A percentile compares a stretch with the other conserved stretches of the same genome.
These are phyloP conservation scores for Phytomonas serpens DNA, from an alignment of 208 protist species.

Conservation along the genomic window DNA sequence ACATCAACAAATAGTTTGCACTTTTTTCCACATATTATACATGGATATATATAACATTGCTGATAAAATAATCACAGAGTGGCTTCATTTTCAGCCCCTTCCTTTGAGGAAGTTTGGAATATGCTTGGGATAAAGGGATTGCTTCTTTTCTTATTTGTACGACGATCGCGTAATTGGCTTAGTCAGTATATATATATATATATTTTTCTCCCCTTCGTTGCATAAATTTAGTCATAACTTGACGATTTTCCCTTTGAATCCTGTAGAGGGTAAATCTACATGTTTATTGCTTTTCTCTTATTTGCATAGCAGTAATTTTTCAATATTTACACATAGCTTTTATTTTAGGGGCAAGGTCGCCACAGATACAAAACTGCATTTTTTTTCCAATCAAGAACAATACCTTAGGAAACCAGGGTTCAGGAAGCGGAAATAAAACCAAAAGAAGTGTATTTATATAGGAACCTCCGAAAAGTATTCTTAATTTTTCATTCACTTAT, in stretches of 20 bases:
- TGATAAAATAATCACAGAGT: neutral
- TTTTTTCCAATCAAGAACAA: neutral
- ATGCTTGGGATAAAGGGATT: neutral
- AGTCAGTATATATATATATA: neutral
- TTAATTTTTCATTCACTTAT: conserved; percentile 14
- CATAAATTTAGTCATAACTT: neutral
- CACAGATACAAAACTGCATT: neutral
- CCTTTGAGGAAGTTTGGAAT: neutral
- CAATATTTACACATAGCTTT: neutral
- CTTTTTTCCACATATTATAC: neutral
- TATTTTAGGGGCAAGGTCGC: neutral
- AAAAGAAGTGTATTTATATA: neutral
- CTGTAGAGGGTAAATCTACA: neutral
- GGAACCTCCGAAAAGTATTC: conserved; percentile 1
- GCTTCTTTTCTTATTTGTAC: neutral
- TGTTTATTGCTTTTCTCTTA: neutral
- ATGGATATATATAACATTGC: neutral
- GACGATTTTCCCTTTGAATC: neutral
- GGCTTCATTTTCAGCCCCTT: neutral
- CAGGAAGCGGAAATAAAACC: neutral
- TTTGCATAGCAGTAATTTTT: neutral
- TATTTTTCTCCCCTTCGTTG: neutral
- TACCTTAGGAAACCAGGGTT: neutral
- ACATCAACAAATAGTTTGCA: neutral
- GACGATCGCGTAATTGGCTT: neutral